Conservation (phyloP, 1,139 yeast genomes). For the Eremothecium coryli region DNA sequence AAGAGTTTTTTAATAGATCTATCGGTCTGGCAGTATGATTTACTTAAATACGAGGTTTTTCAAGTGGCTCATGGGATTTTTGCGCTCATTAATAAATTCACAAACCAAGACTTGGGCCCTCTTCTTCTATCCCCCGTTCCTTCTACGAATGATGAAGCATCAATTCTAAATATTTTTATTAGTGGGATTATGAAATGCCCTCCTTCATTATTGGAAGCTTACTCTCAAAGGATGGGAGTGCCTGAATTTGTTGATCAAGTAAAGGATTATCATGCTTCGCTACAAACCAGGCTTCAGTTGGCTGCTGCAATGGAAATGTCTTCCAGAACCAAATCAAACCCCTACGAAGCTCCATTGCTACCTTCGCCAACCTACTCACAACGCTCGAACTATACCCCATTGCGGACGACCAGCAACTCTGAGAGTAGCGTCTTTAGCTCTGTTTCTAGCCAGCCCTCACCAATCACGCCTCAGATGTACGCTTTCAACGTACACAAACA, state of each 20-base stretch:
- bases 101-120: slow-evolving; percentile 29
- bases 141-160: slow-evolving; percentile 19
- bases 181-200: slow-evolving; percentile 24
- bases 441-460: slow-evolving; percentile 20
- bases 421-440: slow-evolving; percentile 24
- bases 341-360: slow-evolving; percentile 12
- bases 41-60: slow-evolving; percentile 26
- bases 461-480: slow-evolving; percentile 24
- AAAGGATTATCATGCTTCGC: slow-evolving; percentile 19
- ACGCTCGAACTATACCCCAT: slow-evolving; percentile 24
- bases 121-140: slow-evolving; percentile 26
- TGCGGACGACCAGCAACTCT: slow-evolving; percentile 23
- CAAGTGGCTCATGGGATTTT: slow-evolving; percentile 28
- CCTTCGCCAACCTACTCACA: slow-evolving; percentile 21
- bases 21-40: slow-evolving; percentile 27
- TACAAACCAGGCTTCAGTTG: slow-evolving; percentile 23
- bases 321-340: slow-evolving; percentile 15
- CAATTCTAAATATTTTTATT: slow-evolving; percentile 22
- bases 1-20: slow-evolving; percentile 29
- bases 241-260: slow-evolving; percentile 22
- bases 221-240: slow-evolving; percentile 25
- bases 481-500: slow-evolving; percentile 15
- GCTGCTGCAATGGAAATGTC: slow-evolving; percentile 24
- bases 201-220: slow-evolving; percentile 19
- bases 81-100: slow-evolving; percentile 26